Evolutionary conservation across 192 early-diverging fungal species (phyloP), one percentile per base, ranked within the genome.

Genomic region (Physocladia obscura): DNA sequence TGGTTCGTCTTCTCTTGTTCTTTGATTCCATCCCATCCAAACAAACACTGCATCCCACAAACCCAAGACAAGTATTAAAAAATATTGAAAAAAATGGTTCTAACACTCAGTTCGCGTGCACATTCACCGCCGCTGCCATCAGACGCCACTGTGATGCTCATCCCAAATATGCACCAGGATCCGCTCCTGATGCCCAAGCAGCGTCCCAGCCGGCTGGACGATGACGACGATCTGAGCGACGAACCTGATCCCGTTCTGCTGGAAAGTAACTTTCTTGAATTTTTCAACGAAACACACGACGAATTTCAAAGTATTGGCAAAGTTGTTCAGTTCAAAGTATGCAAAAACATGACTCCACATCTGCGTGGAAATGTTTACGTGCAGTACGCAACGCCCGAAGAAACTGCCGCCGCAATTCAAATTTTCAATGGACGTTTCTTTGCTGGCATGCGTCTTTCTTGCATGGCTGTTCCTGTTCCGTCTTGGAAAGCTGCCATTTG

Each of bases 1-100:
- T 44, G 40, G 40, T 44, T 50, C 79, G 95, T 21, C 79, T 93
- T 11, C 74, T n/a, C n/a, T n/a, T n/a, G n/a, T n/a, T n/a, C n/a
- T n/a, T n/a, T n/a, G n/a, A n/a, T n/a, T n/a, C n/a, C n/a, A n/a
- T n/a, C n/a, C n/a, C n/a, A n/a, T n/a, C n/a, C n/a, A n/a, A n/a
- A n/a, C n/a, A n/a, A n/a, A 89, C 1, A 87, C 40, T 44, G 11
- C n/a, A n/a, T 44, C 40, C n/a, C n/a, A 13, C 40, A 44, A 44
- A 44, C 40, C 8, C n/a, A n/a, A 44, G 8, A 44, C 8, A 13
- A 44, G n/a, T 13, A 44, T n/a, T 44, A 13, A 8, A 44, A 44
- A 44, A 44, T 13, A 44, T 13, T 13, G n/a, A 44, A 44, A 44
- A 44, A 44, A 44, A n/a, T n/a, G n/a, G n/a, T n/a, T n/a, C n/a